Base-by-base conservation (phyloP, 768 basidiomycete species). In the Podaxis sp. region DNA sequence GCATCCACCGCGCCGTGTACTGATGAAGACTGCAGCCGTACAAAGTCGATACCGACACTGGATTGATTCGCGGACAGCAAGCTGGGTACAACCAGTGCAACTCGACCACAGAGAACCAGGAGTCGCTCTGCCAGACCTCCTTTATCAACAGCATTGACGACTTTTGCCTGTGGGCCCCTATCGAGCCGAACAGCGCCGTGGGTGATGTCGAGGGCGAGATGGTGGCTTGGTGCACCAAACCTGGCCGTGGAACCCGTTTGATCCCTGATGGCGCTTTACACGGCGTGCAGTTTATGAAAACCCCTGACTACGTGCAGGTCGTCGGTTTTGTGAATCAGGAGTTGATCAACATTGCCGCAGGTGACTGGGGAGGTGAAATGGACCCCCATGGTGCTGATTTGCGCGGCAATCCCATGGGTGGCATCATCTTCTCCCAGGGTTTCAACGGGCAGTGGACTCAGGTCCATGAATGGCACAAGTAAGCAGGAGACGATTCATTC, bases 221-320 rank as follows among this genome's bases (percentile, higher is more conserved):
- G 72, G 86, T 94, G 3, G 85, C 90, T 1, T 94, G 86, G 84
- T 94, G 91, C 73, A 86, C 85, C 11, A 85, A 88, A 69, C 80
- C 81, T 2, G 86, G 85, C 2, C 84, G 82, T 55, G 92, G 92
- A 2, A 84, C 89, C 2, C 87, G 92, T 62, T 69, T 88, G 61
- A 89, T 94, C 37, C 89, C 89, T 9, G 74, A 72, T 0, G 87
- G 87, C 19, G 79, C 89, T 17, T 73, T 93, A 24, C 73, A 74
- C 2, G 91, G 89, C 22, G 80, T 90, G 0, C 90, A 93, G 72
- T 79, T 84, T 72, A 82, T 88, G 66, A 79, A 75, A 62, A 85
- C 88, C 0, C 81, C 82, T 0, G 80, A 83, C 61, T 90, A 90
- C 66, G 69, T 86, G 27, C 85, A 87, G 69, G 78, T 90, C 62